Evolutionary conservation across 83 land plant species (phyloP), one percentile per base, ranked within the genome.

Genomic region (Picea mariana): DNA sequence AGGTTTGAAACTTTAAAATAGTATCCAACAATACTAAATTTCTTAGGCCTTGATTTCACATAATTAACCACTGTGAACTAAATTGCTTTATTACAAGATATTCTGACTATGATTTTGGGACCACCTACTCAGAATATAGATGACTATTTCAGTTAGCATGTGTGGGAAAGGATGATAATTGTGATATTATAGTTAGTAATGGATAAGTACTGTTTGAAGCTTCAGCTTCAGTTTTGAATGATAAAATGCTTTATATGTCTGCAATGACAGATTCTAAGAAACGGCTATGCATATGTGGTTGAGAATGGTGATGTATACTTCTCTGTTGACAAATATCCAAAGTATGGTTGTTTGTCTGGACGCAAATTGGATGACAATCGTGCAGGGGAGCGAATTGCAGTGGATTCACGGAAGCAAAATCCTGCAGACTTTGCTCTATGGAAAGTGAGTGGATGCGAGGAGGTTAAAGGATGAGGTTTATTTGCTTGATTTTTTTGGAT

Each of bases 401-500:
- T 97, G 1, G 95, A 95, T 83, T 84, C 81, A 44, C 86, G 97
- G 49, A 97, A 97, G 92, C 92, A 79, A 42, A 90, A 97, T 83
- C 97, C 98, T 78, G 94, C 93, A 71, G 99, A 97, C 86, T 97
- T 97, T 88, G 99, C 94, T 63, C 87, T 97, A 49, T 97, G 99
- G 99, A 97, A 97, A 88, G 99, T 93, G 83, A 90, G 90, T 81
- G n/a, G 9, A 77, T 77, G 23, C 16, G 9, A 40, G 64, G 47
- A 78, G 80, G 68, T 27, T 61, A 59, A 61, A 58, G 52, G 11
- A 4, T 60, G 23, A 31, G 40, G 66, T 9, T 38, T 79, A 49
- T 34, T 79, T 26, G 60, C 38, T 59, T 78, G 8, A 59, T 17
- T 24, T 15, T 27, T 60, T 20, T 31, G 18, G 73, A 3, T 44